phyloP scores from a whole-genome alignment of 2,329 filamentous ascomycete genomes.

The Coniochaeta prunicola region DNA sequence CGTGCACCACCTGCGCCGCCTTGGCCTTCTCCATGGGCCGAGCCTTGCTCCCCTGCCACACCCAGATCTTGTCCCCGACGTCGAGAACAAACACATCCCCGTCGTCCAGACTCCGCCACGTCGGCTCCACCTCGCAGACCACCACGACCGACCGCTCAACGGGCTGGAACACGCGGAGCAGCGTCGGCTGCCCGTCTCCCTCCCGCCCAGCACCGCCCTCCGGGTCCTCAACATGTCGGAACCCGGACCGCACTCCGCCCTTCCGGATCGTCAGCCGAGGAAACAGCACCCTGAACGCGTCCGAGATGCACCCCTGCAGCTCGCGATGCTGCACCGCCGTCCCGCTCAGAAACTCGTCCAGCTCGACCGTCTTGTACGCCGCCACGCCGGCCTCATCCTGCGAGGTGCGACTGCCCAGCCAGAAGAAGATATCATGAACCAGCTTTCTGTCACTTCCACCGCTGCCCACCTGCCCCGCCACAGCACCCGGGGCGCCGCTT shows the following conservation, averaged over 20 bases:
- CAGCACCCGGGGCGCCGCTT: background rate
- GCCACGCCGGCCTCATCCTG: constrained; percentile 64
- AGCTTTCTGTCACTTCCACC: constrained; percentile 40
- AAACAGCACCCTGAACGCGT: constrained; percentile 54
- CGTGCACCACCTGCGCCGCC: constrained; percentile 59
- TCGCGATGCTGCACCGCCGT: constrained; percentile 59
- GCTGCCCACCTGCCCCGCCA: constrained; percentile 25
- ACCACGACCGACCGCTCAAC: constrained; percentile 41
- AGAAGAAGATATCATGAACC: constrained; percentile 62
- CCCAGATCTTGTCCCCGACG: constrained; percentile 56
- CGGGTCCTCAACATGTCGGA: constrained; percentile 52
- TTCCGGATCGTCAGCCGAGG: constrained; percentile 50
- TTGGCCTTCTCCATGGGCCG: constrained; percentile 64
- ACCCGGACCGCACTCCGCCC: constrained; percentile 56
- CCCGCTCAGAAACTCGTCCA: constrained; percentile 59
- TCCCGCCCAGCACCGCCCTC: constrained; percentile 31
- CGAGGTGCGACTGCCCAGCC: constrained; percentile 57
- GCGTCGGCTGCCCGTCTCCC: constrained; percentile 29
- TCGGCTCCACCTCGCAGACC: constrained; percentile 57
- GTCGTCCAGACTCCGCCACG: constrained; percentile 55
- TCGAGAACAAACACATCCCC: constrained; percentile 61
- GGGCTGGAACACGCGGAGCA: constrained; percentile 58
- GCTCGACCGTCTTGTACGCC: constrained; percentile 64
- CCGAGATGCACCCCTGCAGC: constrained; percentile 50
- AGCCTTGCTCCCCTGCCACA: constrained; percentile 60